Conservation (phyloP, 768 basidiomycete genomes). For the Podaxis sp. region DNA sequence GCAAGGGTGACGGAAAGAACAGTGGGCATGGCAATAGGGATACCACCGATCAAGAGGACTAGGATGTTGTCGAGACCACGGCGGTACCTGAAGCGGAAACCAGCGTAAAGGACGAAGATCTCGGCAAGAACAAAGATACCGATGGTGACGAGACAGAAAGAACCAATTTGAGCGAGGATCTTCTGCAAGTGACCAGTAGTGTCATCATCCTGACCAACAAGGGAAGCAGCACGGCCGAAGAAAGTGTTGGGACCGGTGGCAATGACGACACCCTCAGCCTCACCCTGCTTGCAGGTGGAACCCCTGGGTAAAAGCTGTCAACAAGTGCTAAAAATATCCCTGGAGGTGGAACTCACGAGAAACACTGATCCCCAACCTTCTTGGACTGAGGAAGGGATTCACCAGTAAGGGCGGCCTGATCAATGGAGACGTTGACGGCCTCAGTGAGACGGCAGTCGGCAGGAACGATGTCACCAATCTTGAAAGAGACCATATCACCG, state of each 20-base stretch:
- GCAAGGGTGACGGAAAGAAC: slow-evolving; percentile 97
- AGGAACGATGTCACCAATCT: slow-evolving; percentile 98
- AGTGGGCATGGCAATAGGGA: slow-evolving; percentile 99
- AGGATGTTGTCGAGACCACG: slow-evolving; percentile 96
- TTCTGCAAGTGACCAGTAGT: slow-evolving; percentile 98
- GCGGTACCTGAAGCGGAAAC: slow-evolving; percentile 89
- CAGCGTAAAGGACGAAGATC: slow-evolving; percentile 91
- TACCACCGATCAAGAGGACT: slow-evolving; percentile 99
- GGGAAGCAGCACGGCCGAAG: slow-evolving; percentile 97
- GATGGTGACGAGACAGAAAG: slow-evolving; percentile 95
- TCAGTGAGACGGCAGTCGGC: slow-evolving; percentile 97
- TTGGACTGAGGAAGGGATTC: slow-evolving; percentile 93
- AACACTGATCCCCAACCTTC: slow-evolving; percentile 94
- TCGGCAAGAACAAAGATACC: slow-evolving; percentile 95
- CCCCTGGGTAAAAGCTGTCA: slow-evolving; percentile 50
- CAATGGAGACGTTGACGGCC: slow-evolving; percentile 96
- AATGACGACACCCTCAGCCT: slow-evolving; percentile 98
- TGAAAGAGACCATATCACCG: slow-evolving; percentile 96
- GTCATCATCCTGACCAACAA: slow-evolving; percentile 97
- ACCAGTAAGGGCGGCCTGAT: slow-evolving; percentile 97
- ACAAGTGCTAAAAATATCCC: slow-evolving; percentile 4
- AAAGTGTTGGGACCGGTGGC: slow-evolving; percentile 98
- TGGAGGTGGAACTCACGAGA: slow-evolving; percentile 71
- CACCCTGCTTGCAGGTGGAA: slow-evolving; percentile 98
- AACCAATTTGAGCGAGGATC: slow-evolving; percentile 96